Conservation (phyloP, 1,139 yeast species). For the Saccharomyces hybrid region DNA sequence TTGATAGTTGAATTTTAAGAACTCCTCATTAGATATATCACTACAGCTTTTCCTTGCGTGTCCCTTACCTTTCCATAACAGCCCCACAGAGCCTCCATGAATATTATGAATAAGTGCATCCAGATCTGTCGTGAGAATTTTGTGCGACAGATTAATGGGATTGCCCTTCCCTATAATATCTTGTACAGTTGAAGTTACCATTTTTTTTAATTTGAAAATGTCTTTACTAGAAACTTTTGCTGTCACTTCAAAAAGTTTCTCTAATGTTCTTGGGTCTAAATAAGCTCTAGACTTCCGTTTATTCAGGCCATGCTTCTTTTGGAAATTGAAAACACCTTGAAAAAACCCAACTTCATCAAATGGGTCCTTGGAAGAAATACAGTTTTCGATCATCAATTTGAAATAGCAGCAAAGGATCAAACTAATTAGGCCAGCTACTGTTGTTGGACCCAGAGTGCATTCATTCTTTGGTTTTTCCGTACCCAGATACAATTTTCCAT, state of each 20-base stretch:
- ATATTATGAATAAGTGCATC: slow-evolving; percentile 39
- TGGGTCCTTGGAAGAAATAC: slow-evolving; percentile 82
- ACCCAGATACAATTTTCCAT: slow-evolving; percentile 56
- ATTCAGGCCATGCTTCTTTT: slow-evolving; percentile 48
- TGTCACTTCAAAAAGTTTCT: slow-evolving; percentile 52
- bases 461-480: slow-evolving; percentile 35
- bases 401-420: slow-evolving; percentile 59
- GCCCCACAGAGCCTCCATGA: slow-evolving; percentile 40
- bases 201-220: slow-evolving; percentile 56
- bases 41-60: slow-evolving; percentile 30
- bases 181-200: slow-evolving; percentile 67
- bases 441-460: slow-evolving; percentile 55
- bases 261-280: slow-evolving; percentile 57
- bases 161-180: slow-evolving; percentile 44
- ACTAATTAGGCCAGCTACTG: slow-evolving; percentile 58
- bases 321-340: slow-evolving; percentile 57
- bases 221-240: slow-evolving; percentile 45
- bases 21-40: slow-evolving; percentile 30
- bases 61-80: slow-evolving; percentile 46
- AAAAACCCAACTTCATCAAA: slow-evolving; percentile 64
- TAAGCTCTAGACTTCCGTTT: slow-evolving; percentile 42
- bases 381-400: slow-evolving; percentile 62
- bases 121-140: slow-evolving; percentile 44
- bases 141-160: slow-evolving; percentile 37
- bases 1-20: slow-evolving; percentile 24